Evolutionary conservation across 345 rosid genomes (phyloP).

Genomic region (Arabis hirsuta): DNA sequence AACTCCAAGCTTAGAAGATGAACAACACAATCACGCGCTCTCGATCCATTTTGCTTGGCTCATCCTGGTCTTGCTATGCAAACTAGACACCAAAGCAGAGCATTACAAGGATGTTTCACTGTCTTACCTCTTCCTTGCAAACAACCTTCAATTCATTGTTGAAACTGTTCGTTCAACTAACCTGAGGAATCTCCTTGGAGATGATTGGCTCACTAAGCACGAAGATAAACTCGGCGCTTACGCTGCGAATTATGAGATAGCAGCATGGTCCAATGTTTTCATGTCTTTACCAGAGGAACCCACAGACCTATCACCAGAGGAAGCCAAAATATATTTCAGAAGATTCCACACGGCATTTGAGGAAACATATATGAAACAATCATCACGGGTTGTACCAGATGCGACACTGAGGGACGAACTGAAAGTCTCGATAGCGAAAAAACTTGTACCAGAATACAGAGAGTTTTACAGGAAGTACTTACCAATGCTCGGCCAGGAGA

Average conservation of each 20-base stretch:
- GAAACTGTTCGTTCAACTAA: conserved; percentile 55
- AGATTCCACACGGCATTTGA: conserved; percentile 73
- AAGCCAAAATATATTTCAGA: conserved; percentile 53
- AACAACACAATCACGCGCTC: conserved; percentile 42
- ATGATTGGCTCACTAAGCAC: conserved; percentile 68
- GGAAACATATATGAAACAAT: conserved; percentile 70
- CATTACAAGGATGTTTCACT: conserved; percentile 69
- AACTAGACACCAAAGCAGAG: conserved; percentile 72
- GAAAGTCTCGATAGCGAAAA: conserved; percentile 63
- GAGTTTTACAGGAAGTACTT: conserved; percentile 54
- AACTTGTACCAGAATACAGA: conserved; percentile 62
- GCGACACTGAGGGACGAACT: conserved; percentile 62
- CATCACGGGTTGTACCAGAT: conserved; percentile 62
- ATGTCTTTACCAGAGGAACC: conserved; percentile 56
- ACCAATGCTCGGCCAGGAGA: conserved; percentile 45
- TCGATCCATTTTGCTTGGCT: conserved; percentile 69
- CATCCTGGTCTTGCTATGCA: conserved; percentile 72
- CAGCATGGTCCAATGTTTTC: conserved; percentile 74
- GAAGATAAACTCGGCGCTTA: conserved; percentile 59
- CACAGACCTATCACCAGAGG: conserved; percentile 48
- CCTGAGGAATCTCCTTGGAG: conserved; percentile 67
- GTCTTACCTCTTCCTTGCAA: conserved; percentile 82
- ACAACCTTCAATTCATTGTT: conserved; percentile 70
- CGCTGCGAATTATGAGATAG: conserved; percentile 58
- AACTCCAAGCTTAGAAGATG: conserved; percentile 46